A percentile compares a stretch with the other conserved stretches of the same genome.
These are phyloP conservation scores for Beauveria rudraprayagi DNA, from an alignment of 2,329 filamentous ascomycete species.

Conservation along the genomic window DNA sequence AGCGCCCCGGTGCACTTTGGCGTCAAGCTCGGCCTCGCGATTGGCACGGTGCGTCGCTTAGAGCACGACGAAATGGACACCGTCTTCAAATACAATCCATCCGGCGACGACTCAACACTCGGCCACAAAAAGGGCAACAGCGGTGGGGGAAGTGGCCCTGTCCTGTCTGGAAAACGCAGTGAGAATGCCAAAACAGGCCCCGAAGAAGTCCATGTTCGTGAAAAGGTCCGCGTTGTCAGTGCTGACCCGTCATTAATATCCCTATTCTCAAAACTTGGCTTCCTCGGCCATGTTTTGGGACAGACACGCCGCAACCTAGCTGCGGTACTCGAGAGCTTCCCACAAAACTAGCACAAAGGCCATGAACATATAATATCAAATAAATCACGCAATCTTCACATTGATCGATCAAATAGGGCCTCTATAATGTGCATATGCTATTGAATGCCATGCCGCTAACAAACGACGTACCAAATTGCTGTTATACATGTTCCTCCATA, in stretches of 20 bases:
- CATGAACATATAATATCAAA: not conserved
- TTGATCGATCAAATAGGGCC: not conserved
- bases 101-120: conserved; percentile 20
- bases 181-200: conserved; percentile 12
- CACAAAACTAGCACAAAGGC: conserved; percentile 19
- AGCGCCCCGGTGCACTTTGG: conserved; percentile 53
- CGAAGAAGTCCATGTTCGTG: conserved; percentile 67
- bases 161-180: conserved; percentile 19
- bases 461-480: conserved; percentile 5
- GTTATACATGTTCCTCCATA: conserved; percentile 6
- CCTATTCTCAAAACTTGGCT: conserved; percentile 73
- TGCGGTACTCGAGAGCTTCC: conserved; percentile 63
- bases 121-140: conserved; percentile 5
- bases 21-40: conserved; percentile 63
- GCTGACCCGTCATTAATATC: conserved; percentile 82
- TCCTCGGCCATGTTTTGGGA: conserved; percentile 64
- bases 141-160: conserved; percentile 15
- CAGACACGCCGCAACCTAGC: conserved; percentile 64
- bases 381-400: not conserved
- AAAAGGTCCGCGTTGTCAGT: conserved; percentile 83
- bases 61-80: conserved; percentile 76
- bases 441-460: conserved; percentile 3
- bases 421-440: conserved; percentile 4
- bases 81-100: conserved; percentile 56
- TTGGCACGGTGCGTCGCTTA: conserved; percentile 53